phyloP scores from a whole-genome alignment of 805 yeast genomes.

The Sungouiella thailandica region DNA sequence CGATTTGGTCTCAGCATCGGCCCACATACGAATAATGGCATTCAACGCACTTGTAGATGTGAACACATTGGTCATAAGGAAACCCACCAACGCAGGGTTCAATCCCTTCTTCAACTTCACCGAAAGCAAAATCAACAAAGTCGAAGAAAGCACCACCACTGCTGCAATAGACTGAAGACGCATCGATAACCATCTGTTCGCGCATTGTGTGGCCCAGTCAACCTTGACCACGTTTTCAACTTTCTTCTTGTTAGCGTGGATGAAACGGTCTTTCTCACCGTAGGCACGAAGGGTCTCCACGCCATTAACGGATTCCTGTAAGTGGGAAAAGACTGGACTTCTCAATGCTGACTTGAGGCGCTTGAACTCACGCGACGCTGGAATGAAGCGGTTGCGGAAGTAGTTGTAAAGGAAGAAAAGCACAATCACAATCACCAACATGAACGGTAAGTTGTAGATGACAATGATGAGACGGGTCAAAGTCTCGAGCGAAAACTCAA shows the following conservation, averaged over 20 bases:
- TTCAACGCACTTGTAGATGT: slow-evolving; percentile 27
- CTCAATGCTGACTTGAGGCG: slow-evolving; percentile 26
- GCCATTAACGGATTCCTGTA: slow-evolving; percentile 35
- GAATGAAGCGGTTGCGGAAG: slow-evolving; percentile 26
- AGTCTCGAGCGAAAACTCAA: slow-evolving; percentile 19
- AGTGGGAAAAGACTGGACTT: slow-evolving; percentile 30
- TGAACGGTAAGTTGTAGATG: slow-evolving; percentile 26
- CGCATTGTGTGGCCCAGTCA: slow-evolving; percentile 18
- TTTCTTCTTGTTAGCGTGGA: slow-evolving; percentile 18
- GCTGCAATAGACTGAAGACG: slow-evolving; percentile 35
- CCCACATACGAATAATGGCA: slow-evolving; percentile 29
- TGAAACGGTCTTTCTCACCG: slow-evolving; percentile 25
- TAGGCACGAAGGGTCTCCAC: slow-evolving; percentile 33
- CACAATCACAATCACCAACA: slow-evolving; percentile 23
- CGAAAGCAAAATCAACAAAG: slow-evolving; percentile 24
- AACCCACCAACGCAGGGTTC: slow-evolving; percentile 33
- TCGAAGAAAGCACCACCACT: slow-evolving; percentile 24
- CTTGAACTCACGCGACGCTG: slow-evolving; percentile 32
- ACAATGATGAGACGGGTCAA: slow-evolving; percentile 27
- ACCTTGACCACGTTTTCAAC: slow-evolving; percentile 21
- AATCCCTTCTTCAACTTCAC: slow-evolving; percentile 19
- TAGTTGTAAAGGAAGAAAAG: slow-evolving; percentile 27
- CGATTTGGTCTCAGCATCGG: slow-evolving; percentile 30
- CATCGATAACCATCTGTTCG: slow-evolving; percentile 34
- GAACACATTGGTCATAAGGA: slow-evolving; percentile 33